A percentile compares a stretch with the other conserved stretches of the same genome.
phyloP scores from a whole-genome alignment of 2,329 filamentous ascomycete species.

The Colletotrichum graminicola region DNA sequence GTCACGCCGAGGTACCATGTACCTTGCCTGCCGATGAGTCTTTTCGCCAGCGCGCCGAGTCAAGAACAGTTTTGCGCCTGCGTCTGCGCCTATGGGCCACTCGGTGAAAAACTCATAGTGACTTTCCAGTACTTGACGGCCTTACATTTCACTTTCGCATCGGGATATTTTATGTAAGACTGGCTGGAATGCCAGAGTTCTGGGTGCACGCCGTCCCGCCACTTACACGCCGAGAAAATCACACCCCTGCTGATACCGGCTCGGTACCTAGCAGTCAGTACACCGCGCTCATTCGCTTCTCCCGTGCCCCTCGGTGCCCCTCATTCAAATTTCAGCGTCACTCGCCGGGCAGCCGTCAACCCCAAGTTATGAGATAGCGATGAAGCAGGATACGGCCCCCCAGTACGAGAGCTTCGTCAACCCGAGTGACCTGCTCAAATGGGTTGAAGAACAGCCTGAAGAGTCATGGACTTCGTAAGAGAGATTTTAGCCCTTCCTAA shows the following conservation, averaged over 20 bases:
- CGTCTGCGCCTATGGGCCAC: neutral
- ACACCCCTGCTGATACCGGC: constrained; percentile 10
- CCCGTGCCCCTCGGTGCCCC: constrained; percentile 30
- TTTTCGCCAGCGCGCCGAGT: constrained; percentile 23
- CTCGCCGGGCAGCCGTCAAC: constrained; percentile 30
- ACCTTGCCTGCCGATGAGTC: constrained; percentile 22
- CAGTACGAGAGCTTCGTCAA: constrained; percentile 48
- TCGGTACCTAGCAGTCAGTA: constrained; percentile 2
- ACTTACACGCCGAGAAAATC: constrained; percentile 23
- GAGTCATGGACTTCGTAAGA: constrained; percentile 54
- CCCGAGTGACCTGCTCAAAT: constrained; percentile 54
- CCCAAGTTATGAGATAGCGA: constrained; percentile 33
- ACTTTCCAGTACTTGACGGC: neutral
- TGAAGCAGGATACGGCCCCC: constrained; percentile 38
- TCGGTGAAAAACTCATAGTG: constrained; percentile 33
- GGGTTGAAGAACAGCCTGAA: constrained; percentile 57
- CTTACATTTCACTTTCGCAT: constrained; percentile 9
- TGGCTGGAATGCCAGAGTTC: neutral
- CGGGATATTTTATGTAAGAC: constrained; percentile 31
- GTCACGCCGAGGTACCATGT: neutral
- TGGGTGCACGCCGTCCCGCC: constrained; percentile 19
- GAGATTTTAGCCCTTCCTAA: constrained; percentile 40
- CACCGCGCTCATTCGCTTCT: constrained; percentile 18
- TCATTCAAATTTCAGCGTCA: constrained; percentile 30
- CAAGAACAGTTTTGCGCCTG: constrained; percentile 3